Percentiles rank a stretch among this genome's conserved stretches.
Evolutionary conservation across 805 yeast genomes (phyloP).

Genomic region (Suhomyces tanzawaensis): DNA sequence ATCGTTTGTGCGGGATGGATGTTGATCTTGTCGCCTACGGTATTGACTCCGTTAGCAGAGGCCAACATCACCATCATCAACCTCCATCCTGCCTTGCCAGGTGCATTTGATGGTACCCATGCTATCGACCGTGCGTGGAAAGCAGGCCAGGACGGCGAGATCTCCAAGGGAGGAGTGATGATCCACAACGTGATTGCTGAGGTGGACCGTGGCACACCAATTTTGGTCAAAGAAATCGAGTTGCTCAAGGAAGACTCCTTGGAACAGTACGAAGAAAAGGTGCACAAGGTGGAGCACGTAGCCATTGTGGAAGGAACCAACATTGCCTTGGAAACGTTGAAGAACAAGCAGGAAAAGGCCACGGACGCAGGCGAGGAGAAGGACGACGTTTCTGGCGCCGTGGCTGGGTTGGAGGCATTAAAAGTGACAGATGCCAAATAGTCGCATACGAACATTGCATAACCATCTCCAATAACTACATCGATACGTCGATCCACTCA

Average conservation of each 20-base stretch:
- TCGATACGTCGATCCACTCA: too few species aligned
- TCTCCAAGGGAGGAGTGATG: constrained; percentile 86
- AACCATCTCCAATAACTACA: too few species aligned
- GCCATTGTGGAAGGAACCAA: constrained; percentile 93
- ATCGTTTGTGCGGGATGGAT: constrained; percentile 99
- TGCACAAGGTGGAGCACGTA: constrained; percentile 78
- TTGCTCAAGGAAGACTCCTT: constrained; percentile 70
- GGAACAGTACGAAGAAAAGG: constrained; percentile 77
- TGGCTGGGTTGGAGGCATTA: too few species aligned
- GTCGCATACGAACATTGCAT: too few species aligned
- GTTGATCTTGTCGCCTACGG: constrained; percentile 80
- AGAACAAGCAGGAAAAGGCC: constrained; percentile 1
- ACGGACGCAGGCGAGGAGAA: neutral
- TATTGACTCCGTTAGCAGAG: constrained; percentile 61
- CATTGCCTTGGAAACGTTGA: constrained; percentile 48
- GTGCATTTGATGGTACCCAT: constrained; percentile 94
- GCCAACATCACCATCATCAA: constrained; percentile 78
- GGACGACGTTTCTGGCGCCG: neutral
- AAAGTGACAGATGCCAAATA: too few species aligned
- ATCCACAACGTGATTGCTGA: constrained; percentile 94
- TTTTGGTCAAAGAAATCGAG: constrained; percentile 75
- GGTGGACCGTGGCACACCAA: constrained; percentile 91
- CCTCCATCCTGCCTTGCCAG: constrained; percentile 95
- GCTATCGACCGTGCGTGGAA: constrained; percentile 97
- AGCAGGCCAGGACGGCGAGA: constrained; percentile 84